A percentile compares a stretch with the other conserved stretches of the same genome.
Conservation (phyloP, 2,329 filamentous ascomycete species). For the Fusarium euwallaceae region DNA sequence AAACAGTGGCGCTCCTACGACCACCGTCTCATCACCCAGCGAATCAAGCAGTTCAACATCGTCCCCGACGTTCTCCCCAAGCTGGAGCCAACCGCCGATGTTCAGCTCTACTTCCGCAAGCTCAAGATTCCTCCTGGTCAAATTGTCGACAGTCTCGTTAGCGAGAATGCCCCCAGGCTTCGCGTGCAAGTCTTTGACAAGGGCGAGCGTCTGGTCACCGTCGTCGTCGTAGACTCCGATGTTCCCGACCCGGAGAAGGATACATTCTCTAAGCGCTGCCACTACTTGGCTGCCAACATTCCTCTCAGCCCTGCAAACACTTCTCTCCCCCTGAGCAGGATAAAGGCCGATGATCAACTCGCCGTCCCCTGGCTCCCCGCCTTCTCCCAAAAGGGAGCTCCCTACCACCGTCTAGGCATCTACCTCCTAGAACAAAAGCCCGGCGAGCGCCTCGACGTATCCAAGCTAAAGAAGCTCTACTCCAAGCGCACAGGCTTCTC, state of each 20-base stretch:
- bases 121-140: conserved; percentile 80
- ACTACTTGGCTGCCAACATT: conserved; percentile 83
- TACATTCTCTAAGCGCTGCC: conserved; percentile 83
- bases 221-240: conserved; percentile 91
- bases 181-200: conserved; percentile 87
- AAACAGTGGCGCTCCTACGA: conserved; percentile 89
- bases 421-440: conserved; percentile 85
- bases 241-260: conserved; percentile 84
- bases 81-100: conserved; percentile 82
- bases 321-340: conserved; percentile 73
- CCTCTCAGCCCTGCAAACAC: conserved; percentile 66
- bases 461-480: conserved; percentile 67
- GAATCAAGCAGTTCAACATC: conserved; percentile 87
- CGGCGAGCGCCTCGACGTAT: conserved; percentile 68
- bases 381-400: conserved; percentile 88
- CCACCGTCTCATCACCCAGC: conserved; percentile 83
- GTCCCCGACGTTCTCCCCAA: conserved; percentile 88
- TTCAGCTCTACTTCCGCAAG: conserved; percentile 83
- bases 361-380: conserved; percentile 87
- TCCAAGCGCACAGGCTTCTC: conserved; percentile 75
- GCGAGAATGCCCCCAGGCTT: conserved; percentile 80
- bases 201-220: conserved; percentile 83
- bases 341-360: conserved; percentile 73
- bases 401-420: conserved; percentile 89
- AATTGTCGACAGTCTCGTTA: conserved; percentile 80